A percentile compares a stretch with the other conserved stretches of the same genome.
These are phyloP conservation scores for Peronospora farinosa DNA, from an alignment of 352 stramenopile species.

Conservation along the genomic window DNA sequence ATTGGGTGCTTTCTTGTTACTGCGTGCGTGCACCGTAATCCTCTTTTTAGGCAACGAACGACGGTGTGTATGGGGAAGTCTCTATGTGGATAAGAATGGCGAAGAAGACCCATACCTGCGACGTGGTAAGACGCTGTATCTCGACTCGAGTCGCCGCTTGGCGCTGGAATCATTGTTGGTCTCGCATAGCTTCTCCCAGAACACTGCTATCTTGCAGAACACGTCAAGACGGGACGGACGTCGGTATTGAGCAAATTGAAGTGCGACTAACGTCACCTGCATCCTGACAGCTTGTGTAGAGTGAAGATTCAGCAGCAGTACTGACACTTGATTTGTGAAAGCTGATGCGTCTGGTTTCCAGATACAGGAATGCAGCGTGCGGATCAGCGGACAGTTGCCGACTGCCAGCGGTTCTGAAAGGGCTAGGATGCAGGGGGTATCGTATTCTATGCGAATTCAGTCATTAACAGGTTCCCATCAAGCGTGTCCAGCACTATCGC, in stretches of 20 bases:
- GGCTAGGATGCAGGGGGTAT: too few relatives aligned
- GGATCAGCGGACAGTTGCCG: too few relatives aligned
- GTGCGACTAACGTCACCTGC: neutral
- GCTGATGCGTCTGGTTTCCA: too few relatives aligned
- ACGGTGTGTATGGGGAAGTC: slow-evolving; percentile 73
- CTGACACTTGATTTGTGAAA: neutral
- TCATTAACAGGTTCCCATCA: too few relatives aligned
- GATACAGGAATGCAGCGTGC: too few relatives aligned
- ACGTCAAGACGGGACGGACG: slow-evolving; percentile 67
- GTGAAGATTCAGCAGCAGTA: slow-evolving; percentile 8
- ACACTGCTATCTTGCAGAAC: slow-evolving; percentile 73
- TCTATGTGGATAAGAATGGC: slow-evolving; percentile 83
- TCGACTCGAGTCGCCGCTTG: slow-evolving; percentile 45
- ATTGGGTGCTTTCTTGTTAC: slow-evolving; percentile 53
- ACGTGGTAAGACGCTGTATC: slow-evolving; percentile 66
- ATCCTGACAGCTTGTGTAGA: slow-evolving; percentile 30
- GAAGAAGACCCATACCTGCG: slow-evolving; percentile 80
- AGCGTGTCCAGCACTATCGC: too few relatives aligned
- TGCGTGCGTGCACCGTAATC: slow-evolving; percentile 76
- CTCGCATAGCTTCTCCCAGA: slow-evolving; percentile 66
- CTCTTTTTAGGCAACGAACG: slow-evolving; percentile 77
- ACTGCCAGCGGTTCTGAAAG: too few relatives aligned
- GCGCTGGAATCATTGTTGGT: slow-evolving; percentile 68
- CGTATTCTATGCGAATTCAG: too few relatives aligned
- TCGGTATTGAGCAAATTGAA: slow-evolving; percentile 48